Conservation (phyloP, 2,329 filamentous ascomycete genomes). For the Cladosporium velox region DNA sequence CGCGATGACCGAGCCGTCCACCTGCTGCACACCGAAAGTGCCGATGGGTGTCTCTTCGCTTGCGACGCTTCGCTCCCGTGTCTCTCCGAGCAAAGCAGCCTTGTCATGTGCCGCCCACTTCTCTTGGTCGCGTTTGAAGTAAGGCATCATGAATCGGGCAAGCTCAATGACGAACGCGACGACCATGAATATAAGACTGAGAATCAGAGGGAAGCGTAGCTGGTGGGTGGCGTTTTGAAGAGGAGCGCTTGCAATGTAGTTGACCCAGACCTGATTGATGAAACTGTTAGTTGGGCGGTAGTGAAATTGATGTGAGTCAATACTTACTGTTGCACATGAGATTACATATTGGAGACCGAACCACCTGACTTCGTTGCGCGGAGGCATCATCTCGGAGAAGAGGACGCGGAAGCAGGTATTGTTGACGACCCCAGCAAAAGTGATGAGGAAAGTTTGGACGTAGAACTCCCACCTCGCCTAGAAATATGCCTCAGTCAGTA, state of each 20-base stretch:
- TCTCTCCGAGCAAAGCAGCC: neutral
- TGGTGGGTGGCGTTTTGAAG: conserved; percentile 23
- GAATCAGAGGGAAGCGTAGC: conserved; percentile 21
- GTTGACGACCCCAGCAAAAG: conserved; percentile 15
- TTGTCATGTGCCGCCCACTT: neutral
- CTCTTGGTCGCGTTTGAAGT: neutral
- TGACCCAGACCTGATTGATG: conserved; percentile 21
- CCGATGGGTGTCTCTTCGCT: neutral
- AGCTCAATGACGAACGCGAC: neutral
- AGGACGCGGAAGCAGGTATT: conserved; percentile 21
- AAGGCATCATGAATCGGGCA: neutral
- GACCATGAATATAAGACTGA: conserved; percentile 18
- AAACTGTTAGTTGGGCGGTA: neutral
- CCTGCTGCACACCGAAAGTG: neutral
- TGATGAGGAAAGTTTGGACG: conserved; percentile 17
- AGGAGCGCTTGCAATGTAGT: conserved; percentile 23
- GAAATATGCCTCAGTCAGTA: neutral
- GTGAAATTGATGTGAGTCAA: neutral
- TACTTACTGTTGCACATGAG: conserved; percentile 21
- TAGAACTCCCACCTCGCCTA: neutral
- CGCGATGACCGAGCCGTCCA: neutral
- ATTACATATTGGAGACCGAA: conserved; percentile 22
- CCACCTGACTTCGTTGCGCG: conserved; percentile 22
- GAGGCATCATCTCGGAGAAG: conserved; percentile 23
- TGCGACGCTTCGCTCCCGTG: neutral